These are phyloP conservation scores for Gyrodon lividus DNA, from an alignment of 768 basidiomycete genomes.

Conservation along the genomic window DNA sequence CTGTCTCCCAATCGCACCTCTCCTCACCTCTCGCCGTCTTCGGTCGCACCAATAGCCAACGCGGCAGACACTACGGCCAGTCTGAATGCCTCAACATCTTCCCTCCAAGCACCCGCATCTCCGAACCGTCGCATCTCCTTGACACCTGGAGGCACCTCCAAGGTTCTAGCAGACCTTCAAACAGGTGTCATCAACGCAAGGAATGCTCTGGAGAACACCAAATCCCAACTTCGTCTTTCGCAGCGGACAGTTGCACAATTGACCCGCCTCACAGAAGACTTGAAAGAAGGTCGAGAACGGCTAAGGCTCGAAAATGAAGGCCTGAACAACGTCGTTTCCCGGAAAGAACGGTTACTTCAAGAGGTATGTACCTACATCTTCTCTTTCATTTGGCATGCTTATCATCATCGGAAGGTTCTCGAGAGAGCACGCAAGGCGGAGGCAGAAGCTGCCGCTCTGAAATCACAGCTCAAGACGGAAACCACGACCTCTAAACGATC, in stretches of 20 bases:
- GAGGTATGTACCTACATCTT: constrained; percentile 51
- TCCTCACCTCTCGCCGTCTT: constrained; percentile 26
- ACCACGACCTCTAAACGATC: constrained; percentile 70
- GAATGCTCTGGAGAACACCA: constrained; percentile 84
- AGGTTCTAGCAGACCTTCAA: constrained; percentile 85
- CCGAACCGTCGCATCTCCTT: constrained; percentile 60
- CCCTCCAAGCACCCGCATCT: constrained; percentile 43
- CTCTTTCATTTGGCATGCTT: not conserved
- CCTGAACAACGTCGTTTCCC: constrained; percentile 81
- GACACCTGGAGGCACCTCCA: constrained; percentile 79
- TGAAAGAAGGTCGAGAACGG: constrained; percentile 84
- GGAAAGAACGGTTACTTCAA: constrained; percentile 84
- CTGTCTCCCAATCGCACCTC: constrained; percentile 37
- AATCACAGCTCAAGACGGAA: constrained; percentile 71
- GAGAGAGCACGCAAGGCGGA: constrained; percentile 88
- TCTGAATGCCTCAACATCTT: constrained; percentile 34
- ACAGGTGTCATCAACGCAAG: constrained; percentile 76
- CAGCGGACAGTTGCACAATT: constrained; percentile 83
- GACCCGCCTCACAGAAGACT: constrained; percentile 82
- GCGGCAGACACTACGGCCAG: constrained; percentile 22
- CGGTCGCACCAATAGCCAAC: constrained; percentile 35
- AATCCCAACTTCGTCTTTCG: constrained; percentile 73
- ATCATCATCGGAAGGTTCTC: constrained; percentile 49
- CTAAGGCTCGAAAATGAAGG: constrained; percentile 84
- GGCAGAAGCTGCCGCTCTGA: constrained; percentile 65